Evolutionary conservation across 1,284 basidiomycete genomes (phyloP).

Genomic region (Sporisorium scitamineum): DNA sequence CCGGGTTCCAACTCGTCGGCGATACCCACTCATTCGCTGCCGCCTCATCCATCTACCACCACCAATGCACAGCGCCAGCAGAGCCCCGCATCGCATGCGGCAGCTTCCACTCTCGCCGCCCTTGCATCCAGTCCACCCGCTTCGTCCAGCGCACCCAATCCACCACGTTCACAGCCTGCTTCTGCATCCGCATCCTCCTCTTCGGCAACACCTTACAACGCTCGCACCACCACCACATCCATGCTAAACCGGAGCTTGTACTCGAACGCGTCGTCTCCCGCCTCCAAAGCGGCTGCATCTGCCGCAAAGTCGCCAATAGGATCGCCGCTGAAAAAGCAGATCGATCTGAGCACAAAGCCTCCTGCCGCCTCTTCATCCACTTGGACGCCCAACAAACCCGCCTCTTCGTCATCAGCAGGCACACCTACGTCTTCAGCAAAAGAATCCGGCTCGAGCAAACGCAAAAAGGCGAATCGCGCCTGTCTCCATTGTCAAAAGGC

Average conservation of each 20-base stretch:
- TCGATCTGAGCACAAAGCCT: conserved; percentile 24
- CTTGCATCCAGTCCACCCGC: conserved; percentile 40
- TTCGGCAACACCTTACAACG: conserved; percentile 23
- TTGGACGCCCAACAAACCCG: conserved; percentile 15
- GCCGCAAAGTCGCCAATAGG: conserved; percentile 14
- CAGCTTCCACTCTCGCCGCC: conserved; percentile 40
- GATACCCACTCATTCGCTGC: conserved; percentile 22
- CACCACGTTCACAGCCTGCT: conserved; percentile 5
- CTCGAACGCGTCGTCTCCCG: conserved; percentile 26
- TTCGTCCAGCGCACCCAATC: conserved; percentile 6
- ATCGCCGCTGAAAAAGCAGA: conserved; percentile 40
- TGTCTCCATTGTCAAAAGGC: conserved; percentile 93
- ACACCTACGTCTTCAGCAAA: conserved; percentile 17
- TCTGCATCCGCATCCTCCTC: conserved; percentile 3
- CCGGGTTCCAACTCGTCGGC: conserved; percentile 4
- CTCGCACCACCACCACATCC: conserved; percentile 20
- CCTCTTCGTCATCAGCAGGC: conserved; percentile 11
- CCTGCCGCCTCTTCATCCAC: conserved; percentile 1
- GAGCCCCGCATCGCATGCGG: conserved; percentile 46
- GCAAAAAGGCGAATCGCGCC: conserved; percentile 88
- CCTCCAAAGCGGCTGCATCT: conserved; percentile 15
- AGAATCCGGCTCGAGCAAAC: conserved; percentile 32
- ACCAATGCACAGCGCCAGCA: conserved; percentile 37
- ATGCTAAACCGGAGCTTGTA: conserved; percentile 45
- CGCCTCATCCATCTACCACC: conserved; percentile 41